Base-by-base conservation (phyloP, 805 yeast genomes). In the Saccharomyces paradoxus region DNA sequence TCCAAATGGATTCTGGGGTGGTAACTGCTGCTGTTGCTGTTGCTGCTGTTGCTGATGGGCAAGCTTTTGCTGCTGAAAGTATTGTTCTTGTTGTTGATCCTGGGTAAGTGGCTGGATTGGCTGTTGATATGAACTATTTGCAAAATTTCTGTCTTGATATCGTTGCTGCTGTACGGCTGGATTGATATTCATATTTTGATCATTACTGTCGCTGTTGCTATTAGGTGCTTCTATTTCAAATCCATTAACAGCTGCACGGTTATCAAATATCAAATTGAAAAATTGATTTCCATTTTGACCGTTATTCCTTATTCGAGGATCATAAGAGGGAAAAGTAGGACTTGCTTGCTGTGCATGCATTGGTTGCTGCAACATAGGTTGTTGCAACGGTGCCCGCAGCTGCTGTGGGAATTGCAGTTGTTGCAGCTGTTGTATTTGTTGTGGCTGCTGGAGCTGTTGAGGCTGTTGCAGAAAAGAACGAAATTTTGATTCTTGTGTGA, bases 251-350 rank as follows among this genome's bases (percentile, higher is more conserved):
- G 24, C 24, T 2, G 24, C 12, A 37, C 44, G 44, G 44, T 37
- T 37, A n/a, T 58, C 61, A 37, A 59, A 54, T 27, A 62, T 24
- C 63, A 63, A 62, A 44, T 56, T 56, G 53, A 62, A 59, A 26
- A 62, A 58, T 41, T 58, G 59, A 41, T 57, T 56, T 14, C 50
- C 50, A 50, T 54, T 59, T 21, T 49, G 52, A 24, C 24, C 50
- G 26, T 41, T 37, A 9, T 17, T 21, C 10, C n/a, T 27, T n/a
- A 27, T 52, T 52, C 17, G 32, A 26, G 44, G 24, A 21, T 37
- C 44, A 37, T 37, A 37, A 17, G 37, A 31, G 4, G 44, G 44
- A 37, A 37, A 17, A 17, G 22, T 21, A 17, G 44, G 44, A 17
- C 44, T 37, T 37, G 44, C 22, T 17, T 17, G 44, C 44, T 37